phyloP scores from a whole-genome alignment of 768 basidiomycete genomes.

The Floccularia luteovirens region DNA sequence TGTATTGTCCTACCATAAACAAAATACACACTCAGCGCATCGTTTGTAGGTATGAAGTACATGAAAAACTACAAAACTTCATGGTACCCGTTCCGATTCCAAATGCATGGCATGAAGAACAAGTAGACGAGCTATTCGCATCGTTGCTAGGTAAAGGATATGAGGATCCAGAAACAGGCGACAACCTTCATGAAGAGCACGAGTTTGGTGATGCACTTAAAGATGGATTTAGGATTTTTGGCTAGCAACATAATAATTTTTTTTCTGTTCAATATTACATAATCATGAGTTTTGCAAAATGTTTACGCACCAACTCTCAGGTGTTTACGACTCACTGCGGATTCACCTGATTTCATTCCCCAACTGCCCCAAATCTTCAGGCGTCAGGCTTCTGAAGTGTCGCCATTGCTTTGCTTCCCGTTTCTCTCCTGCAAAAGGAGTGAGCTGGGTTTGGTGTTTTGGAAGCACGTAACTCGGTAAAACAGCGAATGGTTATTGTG shows the following conservation, averaged over 20 bases:
- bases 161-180: slow-evolving; percentile 26
- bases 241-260: slow-evolving; percentile 23
- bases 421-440: too few species aligned
- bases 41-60: slow-evolving; percentile 88
- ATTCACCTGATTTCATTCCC: too few species aligned
- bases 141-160: slow-evolving; percentile 78
- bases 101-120: slow-evolving; percentile 90
- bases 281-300: too few species aligned
- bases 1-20: slow-evolving; percentile 13
- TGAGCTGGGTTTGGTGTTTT: too few species aligned
- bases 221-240: slow-evolving; percentile 53
- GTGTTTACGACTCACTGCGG: too few species aligned
- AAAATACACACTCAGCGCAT: background rate
- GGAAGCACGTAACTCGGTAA: too few species aligned
- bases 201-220: slow-evolving; percentile 26
- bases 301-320: too few species aligned
- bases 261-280: too few species aligned
- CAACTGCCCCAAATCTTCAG: too few species aligned
- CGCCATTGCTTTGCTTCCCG: too few species aligned
- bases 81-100: slow-evolving; percentile 78
- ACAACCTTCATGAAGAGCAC: slow-evolving; percentile 15
- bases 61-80: slow-evolving; percentile 95
- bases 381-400: too few species aligned
- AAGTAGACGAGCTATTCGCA: slow-evolving; percentile 90
- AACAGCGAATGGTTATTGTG: too few species aligned